Percentiles rank a stretch among this genome's conserved stretches.
phyloP scores from a whole-genome alignment of 345 rosid species.

The Acer negundo region DNA sequence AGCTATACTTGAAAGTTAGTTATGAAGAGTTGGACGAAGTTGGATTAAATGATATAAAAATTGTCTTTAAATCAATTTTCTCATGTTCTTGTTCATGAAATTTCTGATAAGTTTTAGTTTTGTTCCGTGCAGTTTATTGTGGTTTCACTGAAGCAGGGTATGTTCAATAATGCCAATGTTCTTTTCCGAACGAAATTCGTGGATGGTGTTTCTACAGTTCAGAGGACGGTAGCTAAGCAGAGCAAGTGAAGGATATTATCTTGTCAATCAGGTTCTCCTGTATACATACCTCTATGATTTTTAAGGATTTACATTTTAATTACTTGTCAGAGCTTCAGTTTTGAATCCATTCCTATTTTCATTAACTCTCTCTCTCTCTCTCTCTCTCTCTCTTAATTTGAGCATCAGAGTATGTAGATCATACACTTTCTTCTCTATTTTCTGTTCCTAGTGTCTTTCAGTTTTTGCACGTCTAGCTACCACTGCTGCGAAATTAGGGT shows the following conservation, averaged over 20 bases:
- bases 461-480: no score
- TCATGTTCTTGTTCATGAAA: not conserved
- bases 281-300: no score
- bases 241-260: constrained; percentile 46
- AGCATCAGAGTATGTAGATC: no score
- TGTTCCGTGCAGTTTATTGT: constrained; percentile 67
- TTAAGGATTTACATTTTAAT: not conserved
- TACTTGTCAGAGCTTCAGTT: not conserved
- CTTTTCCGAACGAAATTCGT: constrained; percentile 88
- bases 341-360: not conserved
- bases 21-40: not conserved
- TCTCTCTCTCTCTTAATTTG: no score
- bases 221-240: constrained; percentile 75
- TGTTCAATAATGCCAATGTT: constrained; percentile 95
- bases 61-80: not conserved
- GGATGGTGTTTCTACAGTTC: constrained; percentile 90
- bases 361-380: not conserved
- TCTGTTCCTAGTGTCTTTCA: no score
- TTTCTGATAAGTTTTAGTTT: not conserved
- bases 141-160: constrained; percentile 91
- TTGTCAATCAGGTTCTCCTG: no score
- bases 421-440: no score
- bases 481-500: no score
- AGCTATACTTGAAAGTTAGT: not conserved
- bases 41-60: no score